Conservation (phyloP, 371 early-diverging fungal genomes). For the Mucor plumbeus region DNA sequence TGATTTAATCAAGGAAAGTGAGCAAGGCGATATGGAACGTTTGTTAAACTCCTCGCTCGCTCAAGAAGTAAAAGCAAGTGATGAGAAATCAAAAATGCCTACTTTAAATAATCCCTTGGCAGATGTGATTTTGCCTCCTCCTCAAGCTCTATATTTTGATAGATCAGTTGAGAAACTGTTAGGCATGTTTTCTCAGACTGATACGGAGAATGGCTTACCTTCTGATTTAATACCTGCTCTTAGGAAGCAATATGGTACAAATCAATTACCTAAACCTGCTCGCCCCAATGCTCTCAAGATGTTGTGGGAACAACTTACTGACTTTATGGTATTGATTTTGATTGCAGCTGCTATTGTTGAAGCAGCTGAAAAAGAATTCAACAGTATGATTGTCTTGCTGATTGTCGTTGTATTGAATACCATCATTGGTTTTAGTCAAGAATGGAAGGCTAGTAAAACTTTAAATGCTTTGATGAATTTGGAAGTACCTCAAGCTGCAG, state of each 20-base stretch:
- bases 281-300: constrained; percentile 77
- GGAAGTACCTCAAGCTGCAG: constrained; percentile 81
- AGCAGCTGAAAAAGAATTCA: constrained; percentile 75
- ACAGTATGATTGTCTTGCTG: constrained; percentile 79
- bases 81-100: constrained; percentile 38
- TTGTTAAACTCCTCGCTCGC: constrained; percentile 48
- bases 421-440: constrained; percentile 89
- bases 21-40: constrained; percentile 74
- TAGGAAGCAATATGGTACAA: constrained; percentile 81
- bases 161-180: constrained; percentile 72
- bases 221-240: constrained; percentile 57
- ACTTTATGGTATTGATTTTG: constrained; percentile 91
- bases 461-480: constrained; percentile 88
- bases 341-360: constrained; percentile 73
- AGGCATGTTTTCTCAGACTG: constrained; percentile 82
- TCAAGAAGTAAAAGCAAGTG: constrained; percentile 26
- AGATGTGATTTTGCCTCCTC: constrained; percentile 51
- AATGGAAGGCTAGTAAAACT: constrained; percentile 90
- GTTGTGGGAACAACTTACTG: constrained; percentile 86
- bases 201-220: constrained; percentile 71
- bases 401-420: constrained; percentile 87
- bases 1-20: constrained; percentile 82
- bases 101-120: constrained; percentile 30
- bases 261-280: constrained; percentile 80
- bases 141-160: constrained; percentile 89